Conservation (phyloP, 768 basidiomycete species). For the Leccinum subgranulosum region DNA sequence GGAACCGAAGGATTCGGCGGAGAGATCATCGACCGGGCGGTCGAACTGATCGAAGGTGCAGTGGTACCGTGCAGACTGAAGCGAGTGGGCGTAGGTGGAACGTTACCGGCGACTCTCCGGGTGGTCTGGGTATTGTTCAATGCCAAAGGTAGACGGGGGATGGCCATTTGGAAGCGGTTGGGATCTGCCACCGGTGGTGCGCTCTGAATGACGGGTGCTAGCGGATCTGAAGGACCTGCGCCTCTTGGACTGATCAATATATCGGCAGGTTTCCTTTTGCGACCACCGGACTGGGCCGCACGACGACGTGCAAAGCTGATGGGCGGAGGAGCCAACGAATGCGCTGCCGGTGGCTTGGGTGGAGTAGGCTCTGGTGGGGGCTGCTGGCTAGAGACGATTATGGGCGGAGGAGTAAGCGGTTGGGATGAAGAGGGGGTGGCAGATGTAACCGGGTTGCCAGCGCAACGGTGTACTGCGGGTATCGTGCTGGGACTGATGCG, state of each 20-base stretch:
- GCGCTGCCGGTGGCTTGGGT: conserved; percentile 23
- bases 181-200: conserved; percentile 59
- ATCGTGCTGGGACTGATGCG: conserved; percentile 40
- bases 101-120: conserved; percentile 52
- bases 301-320: conserved; percentile 78
- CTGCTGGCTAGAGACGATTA: conserved; percentile 27
- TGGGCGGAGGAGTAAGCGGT: conserved; percentile 23
- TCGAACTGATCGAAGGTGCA: conserved; percentile 17
- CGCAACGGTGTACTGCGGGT: conserved; percentile 18
- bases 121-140: conserved; percentile 43
- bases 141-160: conserved; percentile 61
- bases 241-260: conserved; percentile 74
- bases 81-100: conserved; percentile 71
- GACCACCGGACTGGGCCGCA: conserved; percentile 56
- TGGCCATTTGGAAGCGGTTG: conserved; percentile 55
- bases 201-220: conserved; percentile 70
- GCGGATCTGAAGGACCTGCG: conserved; percentile 45
- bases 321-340: conserved; percentile 62
- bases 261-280: conserved; percentile 73
- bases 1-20: conserved; percentile 62
- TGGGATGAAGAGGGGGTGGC: conserved; percentile 19
- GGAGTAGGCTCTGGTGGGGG: conserved; percentile 14
- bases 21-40: conserved; percentile 38
- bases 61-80: conserved; percentile 43
- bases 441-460: conserved; percentile 25